Evolutionary conservation across 306 rosid genomes (phyloP), one percentile per base, ranked within the genome.

Genomic region (Pyrus communis): DNA sequence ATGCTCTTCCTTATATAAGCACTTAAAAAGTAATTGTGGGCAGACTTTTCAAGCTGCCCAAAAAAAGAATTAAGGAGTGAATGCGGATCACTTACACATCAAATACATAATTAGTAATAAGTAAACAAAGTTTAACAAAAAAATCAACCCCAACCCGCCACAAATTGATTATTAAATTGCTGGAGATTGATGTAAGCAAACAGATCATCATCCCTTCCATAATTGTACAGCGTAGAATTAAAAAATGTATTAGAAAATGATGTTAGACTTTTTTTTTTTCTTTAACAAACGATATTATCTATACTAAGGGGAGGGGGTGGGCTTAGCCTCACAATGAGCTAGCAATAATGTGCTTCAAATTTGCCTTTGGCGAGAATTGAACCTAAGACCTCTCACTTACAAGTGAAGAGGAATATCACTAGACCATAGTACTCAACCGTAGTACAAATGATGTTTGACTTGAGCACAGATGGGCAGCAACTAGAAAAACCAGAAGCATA

Each of bases 1-100:
- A 79, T 82, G 85, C 78, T 77, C 79, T 55, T 69, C 80, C 79
- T 84, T 86, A 83, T 81, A 82, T 82, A 85, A 77, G 86, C 75
- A 45, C 43, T 13, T 21, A 11, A 63, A 80, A 74, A 81, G 66
- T 80, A 66, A 42, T 88, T 71, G 43, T 35, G 60, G 91, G 87
- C 92, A 87, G 89, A 84, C 84, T 76, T 86, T 63, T 87, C 86
- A 73, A 51, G 84, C 88, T 86, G 91, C 54, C 86, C 23, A 58
- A 69, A 78, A 78, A 14, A 77, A 61, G 67, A 15, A 68, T 40
- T 65, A 64, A 33, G 67, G 51, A 62, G 74, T 85, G 86, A 81
- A 88, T 72, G 72, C 55, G 71, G 77, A 84, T 74, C 63, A 45
- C 11, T 46, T 74, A 72, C 78, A 69, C 68, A 84, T 74, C 85